These are phyloP conservation scores for Megacollybia marginata DNA, from an alignment of 768 basidiomycete species.

Conservation along the genomic window DNA sequence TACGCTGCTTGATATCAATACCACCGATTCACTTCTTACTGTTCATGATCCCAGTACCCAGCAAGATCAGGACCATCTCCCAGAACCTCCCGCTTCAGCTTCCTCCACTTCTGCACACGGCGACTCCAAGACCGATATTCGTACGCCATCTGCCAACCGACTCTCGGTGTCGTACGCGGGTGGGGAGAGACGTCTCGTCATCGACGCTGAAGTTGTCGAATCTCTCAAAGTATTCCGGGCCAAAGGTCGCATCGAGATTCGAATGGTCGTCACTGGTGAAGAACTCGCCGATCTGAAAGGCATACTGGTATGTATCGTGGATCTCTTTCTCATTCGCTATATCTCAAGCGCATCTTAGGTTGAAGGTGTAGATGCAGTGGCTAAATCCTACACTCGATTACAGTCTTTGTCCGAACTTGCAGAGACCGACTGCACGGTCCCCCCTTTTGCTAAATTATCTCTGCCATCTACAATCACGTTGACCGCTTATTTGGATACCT, in stretches of 20 bases:
- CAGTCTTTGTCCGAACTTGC: slow-evolving; percentile 35
- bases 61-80: slow-evolving; percentile 34
- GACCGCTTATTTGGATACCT: slow-evolving; percentile 75
- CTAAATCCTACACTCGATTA: slow-evolving; percentile 63
- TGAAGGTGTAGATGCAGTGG: slow-evolving; percentile 64
- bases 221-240: slow-evolving; percentile 71
- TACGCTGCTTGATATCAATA: background rate
- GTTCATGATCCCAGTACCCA: background rate
- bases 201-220: slow-evolving; percentile 85
- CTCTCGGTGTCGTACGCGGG: slow-evolving; percentile 95
- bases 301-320: slow-evolving; percentile 55
- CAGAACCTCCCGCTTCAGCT: slow-evolving; percentile 50
- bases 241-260: slow-evolving; percentile 82
- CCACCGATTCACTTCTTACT: background rate
- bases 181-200: slow-evolving; percentile 76
- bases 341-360: slow-evolving; percentile 36
- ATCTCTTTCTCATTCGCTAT: slow-evolving; percentile 3
- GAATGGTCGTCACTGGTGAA: slow-evolving; percentile 51
- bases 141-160: slow-evolving; percentile 68
- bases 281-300: slow-evolving; percentile 58
- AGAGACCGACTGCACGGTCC: slow-evolving; percentile 57
- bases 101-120: slow-evolving; percentile 39
- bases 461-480: slow-evolving; percentile 57
- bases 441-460: slow-evolving; percentile 55
- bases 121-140: slow-evolving; percentile 27